These are phyloP conservation scores for Leavenworthia alabamica DNA, from an alignment of 345 rosid genomes.

Conservation along the genomic window DNA sequence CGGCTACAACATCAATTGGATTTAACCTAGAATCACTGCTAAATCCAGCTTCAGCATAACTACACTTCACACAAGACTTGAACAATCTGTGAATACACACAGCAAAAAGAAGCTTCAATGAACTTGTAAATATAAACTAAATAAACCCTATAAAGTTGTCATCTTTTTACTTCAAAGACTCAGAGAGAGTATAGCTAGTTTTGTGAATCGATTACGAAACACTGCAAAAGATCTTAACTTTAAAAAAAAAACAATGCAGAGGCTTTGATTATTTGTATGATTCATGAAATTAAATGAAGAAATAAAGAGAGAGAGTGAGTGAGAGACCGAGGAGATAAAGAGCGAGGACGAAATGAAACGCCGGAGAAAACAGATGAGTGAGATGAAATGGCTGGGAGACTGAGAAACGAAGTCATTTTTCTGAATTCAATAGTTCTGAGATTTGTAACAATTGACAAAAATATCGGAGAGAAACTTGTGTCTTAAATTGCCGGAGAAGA, in stretches of 20 bases:
- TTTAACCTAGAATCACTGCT: constrained; percentile 39
- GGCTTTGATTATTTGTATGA: not conserved
- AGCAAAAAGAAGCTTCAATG: not conserved
- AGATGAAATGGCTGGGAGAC: constrained; percentile 22
- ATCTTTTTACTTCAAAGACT: not conserved
- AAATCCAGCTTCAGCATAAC: constrained; percentile 48
- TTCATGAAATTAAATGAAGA: not conserved
- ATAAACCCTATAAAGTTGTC: not conserved
- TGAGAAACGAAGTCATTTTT: constrained; percentile 29
- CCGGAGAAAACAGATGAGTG: constrained; percentile 20
- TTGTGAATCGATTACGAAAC: not conserved
- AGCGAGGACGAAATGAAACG: constrained; percentile 32
- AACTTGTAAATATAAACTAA: not conserved
- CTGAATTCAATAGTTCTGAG: not conserved
- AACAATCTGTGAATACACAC: constrained; percentile 33
- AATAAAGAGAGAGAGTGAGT: not conserved
- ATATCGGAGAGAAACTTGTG: constrained; percentile 13
- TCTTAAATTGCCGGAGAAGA: constrained; percentile 15
- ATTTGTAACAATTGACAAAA: not conserved
- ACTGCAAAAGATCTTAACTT: not conserved
- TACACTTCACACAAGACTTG: constrained; percentile 56
- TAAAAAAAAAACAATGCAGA: not conserved
- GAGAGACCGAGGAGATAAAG: constrained; percentile 30
- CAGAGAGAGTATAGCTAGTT: not conserved
- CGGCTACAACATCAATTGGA: constrained; percentile 74